Evolutionary conservation across 2,329 filamentous ascomycete genomes (phyloP).

Genomic region (Cadophora luteo-olivacea): DNA sequence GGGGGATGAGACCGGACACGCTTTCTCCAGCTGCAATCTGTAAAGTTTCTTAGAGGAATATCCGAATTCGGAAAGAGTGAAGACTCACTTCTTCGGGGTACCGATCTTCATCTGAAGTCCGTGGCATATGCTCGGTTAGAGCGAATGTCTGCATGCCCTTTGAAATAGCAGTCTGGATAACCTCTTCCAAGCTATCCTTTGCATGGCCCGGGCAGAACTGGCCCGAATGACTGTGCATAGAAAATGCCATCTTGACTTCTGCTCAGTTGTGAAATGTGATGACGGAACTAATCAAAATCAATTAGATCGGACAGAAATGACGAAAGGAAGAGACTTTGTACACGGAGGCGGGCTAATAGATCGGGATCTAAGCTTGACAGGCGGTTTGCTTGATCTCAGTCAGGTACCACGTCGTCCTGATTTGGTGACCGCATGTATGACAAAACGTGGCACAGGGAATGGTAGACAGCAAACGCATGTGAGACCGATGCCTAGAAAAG

Average conservation of each 20-base stretch:
- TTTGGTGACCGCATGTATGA: slow-evolving; percentile 10
- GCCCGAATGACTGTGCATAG: slow-evolving; percentile 97
- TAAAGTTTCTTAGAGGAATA: slow-evolving; percentile 32
- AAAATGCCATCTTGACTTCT: slow-evolving; percentile 78
- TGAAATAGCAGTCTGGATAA: slow-evolving; percentile 79
- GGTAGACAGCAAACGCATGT: not conserved
- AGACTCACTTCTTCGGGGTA: slow-evolving; percentile 84
- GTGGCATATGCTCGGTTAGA: slow-evolving; percentile 94
- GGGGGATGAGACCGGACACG: slow-evolving; percentile 56
- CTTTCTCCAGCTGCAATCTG: slow-evolving; percentile 54
- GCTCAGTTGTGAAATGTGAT: not conserved
- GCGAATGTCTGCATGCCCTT: slow-evolving; percentile 84
- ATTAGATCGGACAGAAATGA: not conserved
- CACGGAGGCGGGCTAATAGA: not conserved
- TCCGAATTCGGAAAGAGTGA: slow-evolving; percentile 7
- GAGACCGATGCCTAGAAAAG: not conserved
- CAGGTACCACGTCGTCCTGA: slow-evolving; percentile 7
- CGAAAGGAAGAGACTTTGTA: not conserved
- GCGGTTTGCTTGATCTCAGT: slow-evolving; percentile 1
- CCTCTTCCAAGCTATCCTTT: slow-evolving; percentile 80
- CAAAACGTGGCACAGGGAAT: slow-evolving; percentile 11
- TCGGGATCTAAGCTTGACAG: not conserved
- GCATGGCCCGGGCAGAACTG: slow-evolving; percentile 96
- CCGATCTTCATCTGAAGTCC: slow-evolving; percentile 73
- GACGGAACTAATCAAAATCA: not conserved